Evolutionary conservation across 257 asterid genomes (phyloP), one percentile per base, ranked within the genome.

Genomic region (Solanum clarkiae): DNA sequence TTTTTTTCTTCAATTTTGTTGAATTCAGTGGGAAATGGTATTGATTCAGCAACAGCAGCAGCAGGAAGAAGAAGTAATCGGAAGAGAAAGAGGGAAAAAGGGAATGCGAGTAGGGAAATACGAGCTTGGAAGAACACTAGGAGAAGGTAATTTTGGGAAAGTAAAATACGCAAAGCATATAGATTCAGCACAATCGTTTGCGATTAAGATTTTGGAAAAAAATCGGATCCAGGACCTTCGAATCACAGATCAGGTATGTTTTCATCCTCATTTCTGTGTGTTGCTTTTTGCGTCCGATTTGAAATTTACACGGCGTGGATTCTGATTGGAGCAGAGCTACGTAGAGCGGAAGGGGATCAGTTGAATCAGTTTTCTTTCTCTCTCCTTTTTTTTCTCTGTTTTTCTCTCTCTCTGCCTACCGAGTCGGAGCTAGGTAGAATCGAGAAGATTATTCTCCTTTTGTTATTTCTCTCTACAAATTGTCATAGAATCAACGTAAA

Each of bases 91-190:
- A 45, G 63, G 80, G 8, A 87, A 80, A 51, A 90, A 87, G 86
- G 93, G 90, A 88, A 91, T 88, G 91, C 93, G 93, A 85, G 71
- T 96, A 80, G 98, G 98, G 20, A 95, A 93, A 81, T 96, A 95
- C 92, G 97, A 94, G 63, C 13, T 96, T 4, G 99, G 98, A 5
- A 93, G 92, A 88, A 96, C 93, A 1, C 83, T 96, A 44, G 99
- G 99, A 14, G 97, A 95, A 89, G 99, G 99, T n/a, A 95, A 96
- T 86, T 96, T 96, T 83, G 99, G 98, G 0, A 96, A 96, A 89
- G 99, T 96, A n/a, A 96, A 94, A 83, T 92, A 86, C 88, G 99
- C 98, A 20, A 89, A 80, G 16, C 89, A 96, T 87, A 40, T 89
- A 1, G 93, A 91, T n/a, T 86, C 99, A 0, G 98, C 92, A 13